These are phyloP conservation scores for Fusarium austroafricanum DNA, from an alignment of 2,329 filamentous ascomycete genomes.

Conservation along the genomic window DNA sequence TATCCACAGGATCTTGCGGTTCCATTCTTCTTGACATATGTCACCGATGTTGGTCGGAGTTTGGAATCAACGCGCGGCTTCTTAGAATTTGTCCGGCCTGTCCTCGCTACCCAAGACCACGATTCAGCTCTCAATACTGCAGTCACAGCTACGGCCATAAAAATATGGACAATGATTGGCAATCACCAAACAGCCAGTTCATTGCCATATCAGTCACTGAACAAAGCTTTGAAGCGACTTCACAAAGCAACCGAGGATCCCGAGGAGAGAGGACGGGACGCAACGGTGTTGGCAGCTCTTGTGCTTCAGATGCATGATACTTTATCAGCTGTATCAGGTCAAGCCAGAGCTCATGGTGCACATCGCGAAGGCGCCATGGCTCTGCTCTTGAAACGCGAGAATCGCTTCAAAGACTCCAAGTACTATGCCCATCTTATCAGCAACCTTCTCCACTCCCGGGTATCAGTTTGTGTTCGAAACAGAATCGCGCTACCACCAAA, in stretches of 20 bases:
- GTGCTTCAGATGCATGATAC: slow-evolving; percentile 32
- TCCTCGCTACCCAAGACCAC: neutral
- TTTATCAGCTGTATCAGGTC: slow-evolving; percentile 6
- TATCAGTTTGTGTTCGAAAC: slow-evolving; percentile 8
- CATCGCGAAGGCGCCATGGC: slow-evolving; percentile 28
- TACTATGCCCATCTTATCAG: slow-evolving; percentile 8
- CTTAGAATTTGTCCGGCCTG: slow-evolving; percentile 27
- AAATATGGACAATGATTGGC: slow-evolving; percentile 17
- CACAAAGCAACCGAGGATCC: neutral
- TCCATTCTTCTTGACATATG: slow-evolving; percentile 29
- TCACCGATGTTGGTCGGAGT: slow-evolving; percentile 22
- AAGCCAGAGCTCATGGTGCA: neutral
- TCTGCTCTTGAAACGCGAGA: slow-evolving; percentile 6
- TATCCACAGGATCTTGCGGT: slow-evolving; percentile 16
- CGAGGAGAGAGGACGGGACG: neutral
- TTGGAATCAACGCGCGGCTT: slow-evolving; percentile 31
- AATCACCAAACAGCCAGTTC: neutral
- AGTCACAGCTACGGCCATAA: slow-evolving; percentile 5
- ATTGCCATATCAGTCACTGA: neutral
- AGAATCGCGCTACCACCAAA: neutral
- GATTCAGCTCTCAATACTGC: slow-evolving; percentile 16
- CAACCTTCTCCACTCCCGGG: slow-evolving; percentile 27
- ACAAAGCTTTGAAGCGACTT: slow-evolving; percentile 5
- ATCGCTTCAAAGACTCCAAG: neutral
- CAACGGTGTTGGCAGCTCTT: slow-evolving; percentile 19